Evolutionary conservation across 2,329 filamentous ascomycete species (phyloP), one percentile per base, ranked within the genome.

Genomic region (Aspergillus candidus): DNA sequence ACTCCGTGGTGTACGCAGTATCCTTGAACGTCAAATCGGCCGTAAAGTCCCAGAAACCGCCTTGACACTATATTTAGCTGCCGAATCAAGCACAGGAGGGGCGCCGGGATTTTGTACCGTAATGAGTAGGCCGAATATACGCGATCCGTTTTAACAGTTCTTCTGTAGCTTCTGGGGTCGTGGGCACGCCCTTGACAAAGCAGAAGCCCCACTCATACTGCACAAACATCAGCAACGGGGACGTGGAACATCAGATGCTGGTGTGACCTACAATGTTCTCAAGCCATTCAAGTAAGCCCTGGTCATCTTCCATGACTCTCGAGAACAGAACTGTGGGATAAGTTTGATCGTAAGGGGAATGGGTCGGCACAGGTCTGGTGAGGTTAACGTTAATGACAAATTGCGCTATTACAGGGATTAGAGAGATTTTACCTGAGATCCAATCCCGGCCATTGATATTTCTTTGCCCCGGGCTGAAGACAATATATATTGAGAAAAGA

Each of bases 41-140:
- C 1, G 87, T 86, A 65, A 97, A 97, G 67, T 96, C 91, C 72
- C 83, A 86, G 66, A 86, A 86, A 22, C 77, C 82, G 50, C 81
- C 76, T 54, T 42, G 6, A 15, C 11, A 49, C 13, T 11, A 46
- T n/a, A 11, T 35, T 37, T 17, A 44, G 22, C 10, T 15, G 10
- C 11, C 3, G 2, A 7, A 8, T 31, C 5, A 13, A 11, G 6
- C 11, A 13, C 14, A 36, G 30, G 12, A 1, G 11, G n/a, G 18
- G 33, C 14, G n/a, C 35, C 11, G n/a, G 18, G 37, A 12, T 2
- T n/a, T 77, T 47, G 69, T 80, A 71, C 88, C 91, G 65, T 97
- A 98, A 63, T 97, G 93, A 0, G 93, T 98, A 49, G 84, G 76
- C 13, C 90, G 80, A 56, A 97, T 90, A 51, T 91, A 91, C 0